Evolutionary conservation across 2,329 filamentous ascomycete genomes (phyloP).

Genomic region (Talaromyces sp.): DNA sequence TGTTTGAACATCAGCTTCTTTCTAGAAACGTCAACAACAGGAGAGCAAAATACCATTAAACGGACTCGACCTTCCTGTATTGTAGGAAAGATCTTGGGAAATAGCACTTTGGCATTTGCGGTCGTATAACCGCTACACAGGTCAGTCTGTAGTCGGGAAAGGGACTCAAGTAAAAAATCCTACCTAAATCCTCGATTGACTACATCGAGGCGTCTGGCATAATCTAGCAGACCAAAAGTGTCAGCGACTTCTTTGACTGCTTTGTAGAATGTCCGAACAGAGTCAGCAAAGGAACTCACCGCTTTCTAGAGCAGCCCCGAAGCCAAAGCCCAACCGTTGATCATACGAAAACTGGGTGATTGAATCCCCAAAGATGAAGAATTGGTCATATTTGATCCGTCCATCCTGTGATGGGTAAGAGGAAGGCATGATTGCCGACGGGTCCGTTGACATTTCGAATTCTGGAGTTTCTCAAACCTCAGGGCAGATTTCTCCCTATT

Average conservation of each 20-base stretch:
- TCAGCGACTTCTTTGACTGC: neutral
- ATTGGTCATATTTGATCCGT: constrained; percentile 59
- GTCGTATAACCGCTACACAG: constrained; percentile 72
- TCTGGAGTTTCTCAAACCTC: neutral
- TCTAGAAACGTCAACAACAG: neutral
- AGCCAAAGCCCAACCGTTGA: constrained; percentile 67
- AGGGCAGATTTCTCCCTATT: neutral
- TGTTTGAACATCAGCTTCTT: constrained; percentile 33
- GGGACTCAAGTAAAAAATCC: constrained; percentile 11
- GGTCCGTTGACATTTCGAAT: constrained; percentile 12
- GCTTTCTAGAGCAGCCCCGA: constrained; percentile 68
- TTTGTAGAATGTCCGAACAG: too few relatives aligned
- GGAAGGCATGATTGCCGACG: constrained; percentile 14
- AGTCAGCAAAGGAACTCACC: constrained; percentile 49
- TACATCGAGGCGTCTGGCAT: constrained; percentile 75
- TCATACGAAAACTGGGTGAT: constrained; percentile 70
- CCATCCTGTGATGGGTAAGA: constrained; percentile 6
- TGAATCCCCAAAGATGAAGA: constrained; percentile 87
- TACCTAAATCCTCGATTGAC: constrained; percentile 80
- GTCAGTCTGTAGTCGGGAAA: constrained; percentile 6
- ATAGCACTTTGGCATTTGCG: constrained; percentile 67
- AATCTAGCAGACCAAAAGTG: constrained; percentile 52
- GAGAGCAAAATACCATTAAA: constrained; percentile 38
- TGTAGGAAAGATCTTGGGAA: constrained; percentile 66
- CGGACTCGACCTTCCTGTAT: constrained; percentile 52